These are phyloP conservation scores for Raphanus hybrid DNA, from an alignment of 441 rosid species.

Conservation along the genomic window DNA sequence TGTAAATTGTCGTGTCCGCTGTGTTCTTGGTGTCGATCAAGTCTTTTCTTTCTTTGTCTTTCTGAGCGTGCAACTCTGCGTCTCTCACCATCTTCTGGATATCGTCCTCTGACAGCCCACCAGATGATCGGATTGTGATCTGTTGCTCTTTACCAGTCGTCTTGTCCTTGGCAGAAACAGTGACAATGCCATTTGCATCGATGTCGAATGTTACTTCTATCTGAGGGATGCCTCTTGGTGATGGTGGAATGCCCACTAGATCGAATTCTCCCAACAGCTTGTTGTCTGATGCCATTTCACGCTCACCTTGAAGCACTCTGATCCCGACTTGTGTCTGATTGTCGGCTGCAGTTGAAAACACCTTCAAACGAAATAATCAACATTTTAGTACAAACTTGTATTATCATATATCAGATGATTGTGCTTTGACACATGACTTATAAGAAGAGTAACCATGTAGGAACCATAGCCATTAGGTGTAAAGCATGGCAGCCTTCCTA, in stretches of 20 bases:
- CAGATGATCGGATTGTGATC: slow-evolving; percentile 92
- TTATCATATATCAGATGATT: slow-evolving; percentile 1
- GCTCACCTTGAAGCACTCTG: slow-evolving; percentile 96
- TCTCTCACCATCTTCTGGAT: slow-evolving; percentile 95
- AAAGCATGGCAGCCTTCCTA: background rate
- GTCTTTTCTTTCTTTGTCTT: slow-evolving; percentile 77
- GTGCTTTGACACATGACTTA: background rate
- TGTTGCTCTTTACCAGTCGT: slow-evolving; percentile 91
- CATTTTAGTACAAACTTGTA: background rate
- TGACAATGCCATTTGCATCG: slow-evolving; percentile 95
- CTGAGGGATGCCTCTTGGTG: slow-evolving; percentile 92
- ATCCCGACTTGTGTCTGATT: slow-evolving; percentile 98
- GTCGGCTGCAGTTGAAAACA: slow-evolving; percentile 95
- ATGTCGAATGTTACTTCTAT: slow-evolving; percentile 95
- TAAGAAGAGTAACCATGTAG: background rate
- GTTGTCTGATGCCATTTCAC: slow-evolving; percentile 95
- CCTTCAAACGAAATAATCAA: slow-evolving; percentile 46
- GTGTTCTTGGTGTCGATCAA: slow-evolving; percentile 76
- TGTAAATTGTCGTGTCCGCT: slow-evolving; percentile 86
- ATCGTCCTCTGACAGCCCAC: slow-evolving; percentile 91
- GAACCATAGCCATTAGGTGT: slow-evolving; percentile 18
- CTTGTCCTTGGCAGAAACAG: slow-evolving; percentile 97
- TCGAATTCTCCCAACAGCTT: slow-evolving; percentile 88
- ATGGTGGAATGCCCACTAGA: slow-evolving; percentile 89
- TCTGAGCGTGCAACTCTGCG: slow-evolving; percentile 86